Conservation (phyloP, 2,329 filamentous ascomycete genomes). For the Penicillium hesseltinei region DNA sequence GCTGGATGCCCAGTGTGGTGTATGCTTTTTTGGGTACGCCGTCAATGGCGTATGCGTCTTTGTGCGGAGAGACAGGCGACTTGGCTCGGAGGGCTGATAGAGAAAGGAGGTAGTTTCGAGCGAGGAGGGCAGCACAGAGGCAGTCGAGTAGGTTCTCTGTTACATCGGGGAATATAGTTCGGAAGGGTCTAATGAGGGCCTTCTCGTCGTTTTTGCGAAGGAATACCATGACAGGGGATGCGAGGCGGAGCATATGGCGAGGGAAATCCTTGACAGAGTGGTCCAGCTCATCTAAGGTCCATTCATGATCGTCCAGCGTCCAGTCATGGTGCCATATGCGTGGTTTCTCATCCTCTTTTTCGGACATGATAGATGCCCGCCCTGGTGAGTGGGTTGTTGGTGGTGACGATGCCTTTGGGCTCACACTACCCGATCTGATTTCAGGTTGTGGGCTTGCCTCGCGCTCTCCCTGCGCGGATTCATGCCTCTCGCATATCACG, state of each 20-base stretch:
- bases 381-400: slow-evolving; percentile 16
- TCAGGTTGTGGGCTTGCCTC: slow-evolving; percentile 21
- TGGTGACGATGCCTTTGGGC: slow-evolving; percentile 18
- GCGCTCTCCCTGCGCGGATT: slow-evolving; percentile 18
- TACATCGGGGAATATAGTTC: slow-evolving; percentile 36
- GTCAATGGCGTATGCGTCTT: slow-evolving; percentile 25
- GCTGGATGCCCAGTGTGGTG: slow-evolving; percentile 34
- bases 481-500: slow-evolving; percentile 23
- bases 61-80: slow-evolving; percentile 19
- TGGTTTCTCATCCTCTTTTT: slow-evolving; percentile 31
- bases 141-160: slow-evolving; percentile 36
- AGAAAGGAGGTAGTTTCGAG: slow-evolving; percentile 38
- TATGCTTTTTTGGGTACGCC: slow-evolving; percentile 35
- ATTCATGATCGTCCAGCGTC: slow-evolving; percentile 42
- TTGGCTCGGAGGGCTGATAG: slow-evolving; percentile 27
- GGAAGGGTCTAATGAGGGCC: slow-evolving; percentile 34
- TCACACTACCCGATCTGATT: slow-evolving; percentile 23
- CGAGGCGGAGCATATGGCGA: slow-evolving; percentile 35
- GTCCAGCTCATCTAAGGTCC: slow-evolving; percentile 41
- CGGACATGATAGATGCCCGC: slow-evolving; percentile 23
- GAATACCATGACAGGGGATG: slow-evolving; percentile 41
- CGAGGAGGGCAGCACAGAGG: slow-evolving; percentile 39
- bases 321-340: slow-evolving; percentile 39
- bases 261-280: slow-evolving; percentile 38
- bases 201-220: slow-evolving; percentile 39